Evolutionary conservation across 2,329 filamentous ascomycete genomes (phyloP), one percentile per base, ranked within the genome.

Genomic region (Nothophoma quercina): DNA sequence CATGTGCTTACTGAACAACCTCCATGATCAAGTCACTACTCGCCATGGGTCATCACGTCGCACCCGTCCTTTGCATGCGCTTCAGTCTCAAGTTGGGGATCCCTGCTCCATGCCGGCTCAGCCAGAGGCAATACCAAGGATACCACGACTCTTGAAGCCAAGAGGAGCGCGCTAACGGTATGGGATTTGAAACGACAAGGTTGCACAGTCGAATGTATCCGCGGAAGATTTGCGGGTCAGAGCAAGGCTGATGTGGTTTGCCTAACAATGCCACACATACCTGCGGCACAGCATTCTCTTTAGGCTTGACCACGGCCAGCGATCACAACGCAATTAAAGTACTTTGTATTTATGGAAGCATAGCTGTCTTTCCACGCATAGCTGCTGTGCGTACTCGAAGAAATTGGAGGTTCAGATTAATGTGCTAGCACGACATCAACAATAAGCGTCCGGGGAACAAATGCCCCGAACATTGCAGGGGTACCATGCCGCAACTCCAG

Each of bases 401-500:
- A 44, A 15, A 33, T 39, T 33, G 12, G 15, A 32, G 39, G 15
- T 16, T 30, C 7, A 18, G n/a, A 9, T 34, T 16, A 18, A 22
- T 10, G 18, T 32, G 13, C 15, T 23, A 8, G 25, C 12, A 19
- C 29, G 10, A 33, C 21, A 16, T 25, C 28, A 29, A 36, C 19
- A 35, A 41, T 25, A 36, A 46, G 16, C 7, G n/a, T 15, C 35
- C 29, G 22, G 18, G 18, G 16, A 36, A 8, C n/a, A 19, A 23
- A 13, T 19, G 23, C 29, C 30, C 35, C 35, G 23, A 41, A 29
- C 15, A 39, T 41, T 9, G 3, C 28, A 18, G 40, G 35, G 41
- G 36, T 16, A 28, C 41, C 48, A 45, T 45, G 48, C 33, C 22
- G 41, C 29, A 38, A 45, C 40, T 51, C 48, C 41, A 51, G 49